These are phyloP conservation scores for Dioszegia crocea DNA, from an alignment of 768 basidiomycete species.

Conservation along the genomic window DNA sequence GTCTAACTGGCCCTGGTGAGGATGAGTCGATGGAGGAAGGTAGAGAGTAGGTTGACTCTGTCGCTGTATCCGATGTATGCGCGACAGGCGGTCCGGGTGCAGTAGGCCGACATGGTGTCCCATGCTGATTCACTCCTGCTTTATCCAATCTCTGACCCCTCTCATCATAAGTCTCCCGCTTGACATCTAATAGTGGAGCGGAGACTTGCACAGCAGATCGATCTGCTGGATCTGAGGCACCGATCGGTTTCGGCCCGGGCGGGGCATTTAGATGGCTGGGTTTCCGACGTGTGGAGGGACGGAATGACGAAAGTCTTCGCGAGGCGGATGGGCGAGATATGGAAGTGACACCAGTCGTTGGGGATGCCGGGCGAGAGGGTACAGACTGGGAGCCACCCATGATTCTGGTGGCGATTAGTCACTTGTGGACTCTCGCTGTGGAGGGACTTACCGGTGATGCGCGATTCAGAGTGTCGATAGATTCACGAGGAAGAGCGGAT, in stretches of 20 bases:
- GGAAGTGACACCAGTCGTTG: no score
- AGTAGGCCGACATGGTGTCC: conserved; percentile 5
- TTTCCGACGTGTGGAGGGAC: not conserved
- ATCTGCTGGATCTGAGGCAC: no score
- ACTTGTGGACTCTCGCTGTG: not conserved
- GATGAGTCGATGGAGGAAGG: not conserved
- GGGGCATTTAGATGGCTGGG: not conserved
- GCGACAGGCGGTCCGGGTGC: conserved; percentile 10
- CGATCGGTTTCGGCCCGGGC: not conserved
- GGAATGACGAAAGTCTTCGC: no score
- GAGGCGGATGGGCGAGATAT: no score
- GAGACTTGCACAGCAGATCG: no score
- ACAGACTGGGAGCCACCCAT: conserved; percentile 3
- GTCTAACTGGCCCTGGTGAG: not conserved
- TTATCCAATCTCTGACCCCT: no score
- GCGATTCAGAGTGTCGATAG: no score
- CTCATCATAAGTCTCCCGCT: no score
- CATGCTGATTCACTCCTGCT: not conserved
- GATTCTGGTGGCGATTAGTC: conserved; percentile 3
- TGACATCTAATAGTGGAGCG: no score
- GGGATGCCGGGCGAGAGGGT: not conserved
- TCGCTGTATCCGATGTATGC: no score
- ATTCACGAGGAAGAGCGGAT: no score
- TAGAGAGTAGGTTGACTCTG: not conserved
- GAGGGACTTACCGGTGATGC: no score